A percentile compares a stretch with the other conserved stretches of the same genome.
phyloP scores from a whole-genome alignment of 1,284 basidiomycete species.

The Leccinum pseudoinsigne region DNA sequence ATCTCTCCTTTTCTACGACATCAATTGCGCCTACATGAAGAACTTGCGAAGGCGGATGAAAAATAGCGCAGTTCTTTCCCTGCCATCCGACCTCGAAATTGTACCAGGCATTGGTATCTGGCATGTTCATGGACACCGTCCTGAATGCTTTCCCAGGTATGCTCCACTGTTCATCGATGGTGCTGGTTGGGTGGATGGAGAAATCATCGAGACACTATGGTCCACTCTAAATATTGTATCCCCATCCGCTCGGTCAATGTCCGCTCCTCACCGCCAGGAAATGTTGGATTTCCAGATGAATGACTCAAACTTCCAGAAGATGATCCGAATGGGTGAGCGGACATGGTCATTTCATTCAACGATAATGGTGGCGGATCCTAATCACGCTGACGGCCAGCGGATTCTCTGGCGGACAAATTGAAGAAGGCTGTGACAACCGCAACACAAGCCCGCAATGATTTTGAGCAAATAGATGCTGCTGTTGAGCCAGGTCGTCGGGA shows the following conservation, averaged over 20 bases:
- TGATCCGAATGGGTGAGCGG: neutral
- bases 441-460: neutral
- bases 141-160: slow-evolving; percentile 8
- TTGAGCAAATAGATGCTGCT: neutral
- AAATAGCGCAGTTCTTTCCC: neutral
- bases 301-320: neutral
- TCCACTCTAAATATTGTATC: neutral
- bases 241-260: neutral
- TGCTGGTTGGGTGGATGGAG: neutral
- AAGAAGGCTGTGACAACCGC: neutral
- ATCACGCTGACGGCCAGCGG: neutral
- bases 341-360: neutral
- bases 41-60: neutral
- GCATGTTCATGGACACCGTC: slow-evolving; percentile 13
- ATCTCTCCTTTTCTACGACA: slow-evolving; percentile 7
- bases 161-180: neutral
- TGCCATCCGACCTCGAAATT: neutral
- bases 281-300: neutral
- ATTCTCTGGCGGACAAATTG: neutral
- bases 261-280: neutral
- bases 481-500: neutral
- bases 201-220: neutral
- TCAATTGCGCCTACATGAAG: slow-evolving; percentile 15
- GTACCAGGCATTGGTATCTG: slow-evolving; percentile 12
- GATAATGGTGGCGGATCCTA: too few relatives aligned